These are phyloP conservation scores for Omphalotus olearius DNA, from an alignment of 1,284 basidiomycete species.

Conservation along the genomic window DNA sequence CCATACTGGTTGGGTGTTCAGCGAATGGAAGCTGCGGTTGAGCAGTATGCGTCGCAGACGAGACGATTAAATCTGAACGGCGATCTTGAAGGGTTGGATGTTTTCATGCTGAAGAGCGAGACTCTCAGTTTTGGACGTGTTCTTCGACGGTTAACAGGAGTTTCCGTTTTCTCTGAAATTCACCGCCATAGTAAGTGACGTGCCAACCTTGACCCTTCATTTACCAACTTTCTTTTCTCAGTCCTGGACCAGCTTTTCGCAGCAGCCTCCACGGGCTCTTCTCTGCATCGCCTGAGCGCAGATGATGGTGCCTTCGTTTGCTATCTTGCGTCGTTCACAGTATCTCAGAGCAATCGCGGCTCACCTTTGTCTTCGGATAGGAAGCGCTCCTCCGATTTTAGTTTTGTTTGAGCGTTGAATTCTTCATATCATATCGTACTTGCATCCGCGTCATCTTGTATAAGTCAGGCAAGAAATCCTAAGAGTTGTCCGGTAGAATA, in stretches of 20 bases:
- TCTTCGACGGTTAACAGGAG: conserved; percentile 11
- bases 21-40: conserved; percentile 14
- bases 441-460: too few species aligned
- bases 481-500: too few species aligned
- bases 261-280: not conserved
- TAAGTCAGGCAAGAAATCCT: too few species aligned
- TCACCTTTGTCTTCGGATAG: too few species aligned
- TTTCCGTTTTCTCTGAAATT: conserved; percentile 5
- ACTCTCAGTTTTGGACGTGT: conserved; percentile 7
- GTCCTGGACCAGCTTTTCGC: not conserved
- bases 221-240: not conserved
- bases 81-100: conserved; percentile 12
- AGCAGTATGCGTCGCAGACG: conserved; percentile 12
- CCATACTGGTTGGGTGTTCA: conserved; percentile 14
- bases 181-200: conserved; percentile 5
- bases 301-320: conserved; percentile 14
- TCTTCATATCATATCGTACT: too few species aligned
- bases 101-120: conserved; percentile 10
- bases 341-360: not conserved
- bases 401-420: not conserved
- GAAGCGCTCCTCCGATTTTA: too few species aligned
- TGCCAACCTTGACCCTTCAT: too few species aligned
- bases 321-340: conserved; percentile 13
- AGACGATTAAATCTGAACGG: conserved; percentile 7
- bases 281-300: conserved; percentile 5